A percentile compares a stretch with the other conserved stretches of the same genome.
Conservation (phyloP, 2,329 filamentous ascomycete species). For the Thielaviopsis musarum region DNA sequence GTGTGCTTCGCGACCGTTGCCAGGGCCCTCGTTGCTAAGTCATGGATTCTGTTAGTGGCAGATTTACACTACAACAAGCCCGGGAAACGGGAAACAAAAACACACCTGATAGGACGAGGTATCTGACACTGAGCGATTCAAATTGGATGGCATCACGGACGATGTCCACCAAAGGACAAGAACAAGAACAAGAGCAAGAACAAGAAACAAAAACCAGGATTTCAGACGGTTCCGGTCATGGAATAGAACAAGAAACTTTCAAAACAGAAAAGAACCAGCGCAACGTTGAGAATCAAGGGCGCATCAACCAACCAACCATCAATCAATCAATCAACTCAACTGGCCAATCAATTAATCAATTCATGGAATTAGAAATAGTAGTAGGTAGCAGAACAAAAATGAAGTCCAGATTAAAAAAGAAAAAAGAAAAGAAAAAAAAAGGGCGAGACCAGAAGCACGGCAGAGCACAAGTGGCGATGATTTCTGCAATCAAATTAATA, state of each 20-base stretch:
- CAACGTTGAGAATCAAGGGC: background rate
- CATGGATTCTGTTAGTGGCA: slow-evolving; percentile 5
- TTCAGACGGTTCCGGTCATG: background rate
- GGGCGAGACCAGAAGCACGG: background rate
- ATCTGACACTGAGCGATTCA: slow-evolving; percentile 6
- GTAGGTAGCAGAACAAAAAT: background rate
- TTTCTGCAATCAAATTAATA: background rate
- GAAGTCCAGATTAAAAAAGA: background rate
- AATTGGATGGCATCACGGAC: slow-evolving; percentile 11
- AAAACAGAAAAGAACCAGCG: background rate
- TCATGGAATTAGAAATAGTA: background rate
- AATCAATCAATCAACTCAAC: background rate
- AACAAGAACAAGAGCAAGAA: slow-evolving; percentile 22
- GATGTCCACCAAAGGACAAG: slow-evolving; percentile 25
- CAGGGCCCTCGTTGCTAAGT: slow-evolving; percentile 22
- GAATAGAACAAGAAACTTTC: background rate
- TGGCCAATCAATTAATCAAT: background rate
- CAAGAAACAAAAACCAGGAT: background rate
- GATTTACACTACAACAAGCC: slow-evolving; percentile 18
- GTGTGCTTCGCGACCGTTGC: slow-evolving; percentile 34
- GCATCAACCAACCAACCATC: background rate
- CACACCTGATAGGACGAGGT: slow-evolving; percentile 3
- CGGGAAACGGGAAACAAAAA: slow-evolving; percentile 11
- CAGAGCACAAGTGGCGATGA: background rate
- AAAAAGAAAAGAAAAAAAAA: background rate